These are phyloP conservation scores for Lactarius akahatsu DNA, from an alignment of 768 basidiomycete species.

Conservation along the genomic window DNA sequence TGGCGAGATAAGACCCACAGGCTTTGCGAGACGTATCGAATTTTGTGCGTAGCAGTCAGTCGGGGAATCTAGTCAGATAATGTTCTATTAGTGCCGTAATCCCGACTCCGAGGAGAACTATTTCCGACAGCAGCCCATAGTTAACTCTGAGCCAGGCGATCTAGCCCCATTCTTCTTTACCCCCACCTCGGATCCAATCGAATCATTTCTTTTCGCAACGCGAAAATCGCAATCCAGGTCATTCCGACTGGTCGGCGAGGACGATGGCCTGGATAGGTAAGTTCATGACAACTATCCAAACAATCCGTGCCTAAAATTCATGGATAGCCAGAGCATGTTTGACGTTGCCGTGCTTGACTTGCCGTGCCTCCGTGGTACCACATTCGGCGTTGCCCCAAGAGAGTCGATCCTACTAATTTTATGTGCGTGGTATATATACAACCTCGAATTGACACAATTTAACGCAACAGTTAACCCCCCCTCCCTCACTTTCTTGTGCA, in stretches of 20 bases:
- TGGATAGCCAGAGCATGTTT: conserved; percentile 24
- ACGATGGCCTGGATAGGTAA: conserved; percentile 28
- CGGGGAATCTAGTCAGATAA: conserved; percentile 8
- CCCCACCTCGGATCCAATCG: conserved; percentile 12
- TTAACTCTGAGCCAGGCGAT: conserved; percentile 18
- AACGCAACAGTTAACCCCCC: conserved; percentile 6
- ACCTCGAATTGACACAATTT: conserved; percentile 14
- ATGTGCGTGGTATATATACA: conserved; percentile 28
- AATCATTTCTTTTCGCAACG: conserved; percentile 7
- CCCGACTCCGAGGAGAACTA: conserved; percentile 24
- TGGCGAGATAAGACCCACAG: conserved; percentile 23
- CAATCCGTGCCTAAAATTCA: conserved; percentile 29
- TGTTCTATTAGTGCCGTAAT: conserved; percentile 16
- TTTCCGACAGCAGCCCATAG: conserved; percentile 12
- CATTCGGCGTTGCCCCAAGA: conserved; percentile 15
- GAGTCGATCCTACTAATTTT: conserved; percentile 21
- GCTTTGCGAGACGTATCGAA: conserved; percentile 9
- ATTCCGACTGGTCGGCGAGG: conserved; percentile 8
- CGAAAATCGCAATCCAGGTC: conserved; percentile 20
- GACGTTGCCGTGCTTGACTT: conserved; percentile 13
- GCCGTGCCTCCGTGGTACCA: conserved; percentile 20
- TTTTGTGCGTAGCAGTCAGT: neutral
- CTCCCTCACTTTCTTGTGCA: neutral
- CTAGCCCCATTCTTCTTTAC: conserved; percentile 23
- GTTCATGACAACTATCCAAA: conserved; percentile 21